phyloP scores from a whole-genome alignment of 345 rosid genomes.

The Pelargonium nanum region DNA sequence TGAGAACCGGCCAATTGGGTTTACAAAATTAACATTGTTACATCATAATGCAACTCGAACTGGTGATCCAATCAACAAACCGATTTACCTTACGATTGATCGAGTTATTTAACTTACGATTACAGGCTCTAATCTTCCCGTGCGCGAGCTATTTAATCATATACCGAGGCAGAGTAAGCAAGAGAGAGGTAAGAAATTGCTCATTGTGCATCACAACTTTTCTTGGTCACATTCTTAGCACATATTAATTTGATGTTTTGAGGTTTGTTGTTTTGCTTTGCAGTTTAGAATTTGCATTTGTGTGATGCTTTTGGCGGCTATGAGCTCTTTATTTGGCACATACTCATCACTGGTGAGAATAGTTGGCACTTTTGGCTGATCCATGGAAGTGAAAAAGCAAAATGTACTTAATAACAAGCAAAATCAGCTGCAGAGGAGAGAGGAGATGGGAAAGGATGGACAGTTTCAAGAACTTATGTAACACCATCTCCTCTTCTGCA shows the following conservation, averaged over 20 bases:
- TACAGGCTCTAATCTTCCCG: slow-evolving; percentile 64
- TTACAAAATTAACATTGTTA: too few species aligned
- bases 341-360: slow-evolving; percentile 51
- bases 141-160: slow-evolving; percentile 60
- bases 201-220: not conserved
- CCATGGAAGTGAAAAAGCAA: too few species aligned
- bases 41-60: too few species aligned
- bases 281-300: slow-evolving; percentile 48
- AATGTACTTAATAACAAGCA: too few species aligned
- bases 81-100: too few species aligned
- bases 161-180: slow-evolving; percentile 31
- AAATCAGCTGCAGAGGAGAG: too few species aligned
- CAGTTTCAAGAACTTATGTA: too few species aligned
- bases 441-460: too few species aligned
- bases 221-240: not conserved
- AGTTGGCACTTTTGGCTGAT: slow-evolving; percentile 24
- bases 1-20: too few species aligned
- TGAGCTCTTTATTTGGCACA: slow-evolving; percentile 49
- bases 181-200: slow-evolving; percentile 37
- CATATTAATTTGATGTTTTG: not conserved
- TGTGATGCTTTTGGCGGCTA: slow-evolving; percentile 39
- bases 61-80: too few species aligned
- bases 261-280: not conserved
- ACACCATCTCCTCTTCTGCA: too few species aligned
- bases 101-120: too few species aligned